Conservation (phyloP, 148 eudicot genomes). For the Drosera capensis region DNA sequence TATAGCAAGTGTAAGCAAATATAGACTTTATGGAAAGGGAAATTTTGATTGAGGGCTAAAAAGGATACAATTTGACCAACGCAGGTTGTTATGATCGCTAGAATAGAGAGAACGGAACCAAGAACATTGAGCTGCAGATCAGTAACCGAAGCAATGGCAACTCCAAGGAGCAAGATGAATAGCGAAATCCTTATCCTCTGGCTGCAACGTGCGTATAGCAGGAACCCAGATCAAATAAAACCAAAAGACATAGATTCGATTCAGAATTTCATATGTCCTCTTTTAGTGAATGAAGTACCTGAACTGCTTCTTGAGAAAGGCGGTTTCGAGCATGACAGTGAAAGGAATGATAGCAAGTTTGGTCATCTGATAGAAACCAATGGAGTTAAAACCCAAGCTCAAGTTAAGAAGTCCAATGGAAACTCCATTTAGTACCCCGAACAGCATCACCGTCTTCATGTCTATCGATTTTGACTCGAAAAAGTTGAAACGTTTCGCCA, state of each 20-base stretch:
- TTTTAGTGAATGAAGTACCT: slow-evolving; percentile 25
- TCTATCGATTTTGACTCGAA: slow-evolving; percentile 65
- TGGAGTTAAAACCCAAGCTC: slow-evolving; percentile 61
- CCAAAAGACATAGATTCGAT: no score
- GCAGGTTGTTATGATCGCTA: slow-evolving; percentile 78
- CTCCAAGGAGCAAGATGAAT: slow-evolving; percentile 57
- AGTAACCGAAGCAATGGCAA: slow-evolving; percentile 78
- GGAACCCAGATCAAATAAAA: no score
- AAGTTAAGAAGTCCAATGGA: slow-evolving; percentile 60
- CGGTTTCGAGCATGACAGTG: background rate
- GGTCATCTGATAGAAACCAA: slow-evolving; percentile 63
- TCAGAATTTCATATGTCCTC: no score
- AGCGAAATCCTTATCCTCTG: slow-evolving; percentile 63
- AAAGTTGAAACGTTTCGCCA: slow-evolving; percentile 43
- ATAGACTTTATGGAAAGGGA: slow-evolving; percentile 12
- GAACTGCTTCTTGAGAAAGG: slow-evolving; percentile 79
- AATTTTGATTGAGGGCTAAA: slow-evolving; percentile 6
- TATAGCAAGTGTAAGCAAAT: background rate
- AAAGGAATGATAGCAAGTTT: background rate
- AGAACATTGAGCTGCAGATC: slow-evolving; percentile 84
- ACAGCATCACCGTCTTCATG: slow-evolving; percentile 52
- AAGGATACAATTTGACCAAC: slow-evolving; percentile 89
- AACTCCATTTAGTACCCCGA: slow-evolving; percentile 51
- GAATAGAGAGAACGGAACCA: slow-evolving; percentile 64
- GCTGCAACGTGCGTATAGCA: slow-evolving; percentile 56